phyloP scores from a whole-genome alignment of 179 eudicot genomes.

The Spergularia azorica region DNA sequence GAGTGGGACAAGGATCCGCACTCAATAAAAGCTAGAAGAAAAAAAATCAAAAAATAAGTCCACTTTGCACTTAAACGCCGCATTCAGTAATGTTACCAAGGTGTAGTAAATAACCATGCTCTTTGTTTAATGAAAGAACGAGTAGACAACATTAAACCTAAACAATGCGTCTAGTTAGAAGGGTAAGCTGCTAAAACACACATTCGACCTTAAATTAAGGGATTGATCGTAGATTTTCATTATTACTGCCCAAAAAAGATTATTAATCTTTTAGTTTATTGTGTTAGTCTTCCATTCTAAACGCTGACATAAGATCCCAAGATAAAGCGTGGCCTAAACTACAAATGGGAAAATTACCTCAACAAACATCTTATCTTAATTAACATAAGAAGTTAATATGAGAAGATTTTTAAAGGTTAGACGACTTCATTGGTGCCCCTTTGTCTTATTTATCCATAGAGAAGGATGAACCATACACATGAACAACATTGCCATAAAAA shows the following conservation, averaged over 20 bases:
- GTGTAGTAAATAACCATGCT: background rate
- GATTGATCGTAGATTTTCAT: no score
- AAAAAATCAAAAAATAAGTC: conserved; percentile 1
- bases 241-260: no score
- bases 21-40: no score
- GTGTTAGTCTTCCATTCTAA: background rate
- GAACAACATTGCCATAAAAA: conserved; percentile 7
- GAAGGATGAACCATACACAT: conserved; percentile 5
- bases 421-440: background rate
- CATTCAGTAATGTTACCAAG: background rate
- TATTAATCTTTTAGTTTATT: background rate
- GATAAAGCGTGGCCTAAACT: background rate
- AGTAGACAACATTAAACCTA: no score
- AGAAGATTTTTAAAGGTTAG: background rate
- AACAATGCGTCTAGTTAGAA: no score
- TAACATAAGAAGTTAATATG: background rate
- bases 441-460: conserved; percentile 9
- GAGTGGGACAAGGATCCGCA: no score
- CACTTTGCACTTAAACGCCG: conserved; percentile 6
- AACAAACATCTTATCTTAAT: background rate
- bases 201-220: no score
- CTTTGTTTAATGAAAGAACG: no score
- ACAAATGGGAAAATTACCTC: background rate
- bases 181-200: no score
- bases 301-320: background rate